These are phyloP conservation scores for Lachnum nothofagi DNA, from an alignment of 2,329 filamentous ascomycete genomes.

Conservation along the genomic window DNA sequence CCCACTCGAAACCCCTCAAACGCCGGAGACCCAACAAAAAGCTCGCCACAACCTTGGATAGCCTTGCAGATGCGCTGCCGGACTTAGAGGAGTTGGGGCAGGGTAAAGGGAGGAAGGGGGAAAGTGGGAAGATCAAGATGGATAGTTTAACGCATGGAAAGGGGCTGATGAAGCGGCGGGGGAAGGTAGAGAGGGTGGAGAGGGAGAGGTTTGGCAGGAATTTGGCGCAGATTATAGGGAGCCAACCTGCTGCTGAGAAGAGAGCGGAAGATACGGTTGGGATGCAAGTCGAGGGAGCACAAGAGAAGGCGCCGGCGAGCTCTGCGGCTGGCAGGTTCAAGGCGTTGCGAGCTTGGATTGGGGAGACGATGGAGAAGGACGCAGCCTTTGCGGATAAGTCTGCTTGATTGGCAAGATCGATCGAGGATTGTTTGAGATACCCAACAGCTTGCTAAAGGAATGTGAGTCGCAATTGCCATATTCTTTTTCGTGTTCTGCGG, in stretches of 20 bases:
- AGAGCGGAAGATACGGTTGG: not conserved
- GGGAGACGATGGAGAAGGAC: slow-evolving; percentile 83
- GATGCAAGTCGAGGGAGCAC: slow-evolving; percentile 8
- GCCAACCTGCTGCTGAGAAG: not conserved
- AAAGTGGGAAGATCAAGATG: slow-evolving; percentile 62
- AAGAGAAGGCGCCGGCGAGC: slow-evolving; percentile 15
- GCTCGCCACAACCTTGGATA: slow-evolving; percentile 68
- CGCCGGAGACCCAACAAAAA: slow-evolving; percentile 69
- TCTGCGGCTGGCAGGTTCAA: slow-evolving; percentile 64
- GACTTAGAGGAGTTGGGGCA: slow-evolving; percentile 39
- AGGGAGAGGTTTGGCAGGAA: slow-evolving; percentile 79
- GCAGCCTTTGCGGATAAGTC: slow-evolving; percentile 55
- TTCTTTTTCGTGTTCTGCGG: no score
- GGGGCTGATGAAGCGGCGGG: slow-evolving; percentile 78
- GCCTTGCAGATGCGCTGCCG: slow-evolving; percentile 75
- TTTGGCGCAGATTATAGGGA: slow-evolving; percentile 60
- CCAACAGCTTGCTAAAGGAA: no score
- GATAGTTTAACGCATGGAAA: slow-evolving; percentile 69
- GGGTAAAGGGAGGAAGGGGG: slow-evolving; percentile 33
- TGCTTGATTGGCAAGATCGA: slow-evolving; percentile 2
- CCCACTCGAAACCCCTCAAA: slow-evolving; percentile 50
- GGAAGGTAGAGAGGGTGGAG: slow-evolving; percentile 73
- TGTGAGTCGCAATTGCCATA: no score
- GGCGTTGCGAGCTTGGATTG: slow-evolving; percentile 76
- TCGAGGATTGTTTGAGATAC: not conserved